phyloP scores from a whole-genome alignment of 345 rosid genomes.

The Acer saccharum region DNA sequence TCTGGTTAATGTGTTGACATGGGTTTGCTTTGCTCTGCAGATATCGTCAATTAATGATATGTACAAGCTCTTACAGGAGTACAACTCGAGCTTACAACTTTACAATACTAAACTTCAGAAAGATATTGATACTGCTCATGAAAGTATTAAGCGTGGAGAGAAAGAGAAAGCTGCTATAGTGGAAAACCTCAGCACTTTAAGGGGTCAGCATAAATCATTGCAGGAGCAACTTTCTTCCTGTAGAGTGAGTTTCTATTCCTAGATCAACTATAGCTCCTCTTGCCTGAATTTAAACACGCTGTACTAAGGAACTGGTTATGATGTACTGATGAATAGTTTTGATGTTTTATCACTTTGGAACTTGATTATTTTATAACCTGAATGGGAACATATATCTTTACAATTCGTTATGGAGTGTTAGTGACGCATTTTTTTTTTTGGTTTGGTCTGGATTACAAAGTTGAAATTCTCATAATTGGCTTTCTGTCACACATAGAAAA shows the following conservation, averaged over 20 bases:
- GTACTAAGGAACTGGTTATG: no score
- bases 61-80: constrained; percentile 95
- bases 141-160: constrained; percentile 75
- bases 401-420: background rate
- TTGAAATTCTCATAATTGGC: background rate
- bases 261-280: background rate
- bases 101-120: constrained; percentile 92
- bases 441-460: background rate
- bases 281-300: no score
- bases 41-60: constrained; percentile 87
- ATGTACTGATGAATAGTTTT: no score
- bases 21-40: constrained; percentile 43
- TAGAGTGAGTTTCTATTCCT: constrained; percentile 54
- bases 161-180: constrained; percentile 78
- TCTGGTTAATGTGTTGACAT: background rate
- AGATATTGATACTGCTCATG: constrained; percentile 86
- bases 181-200: constrained; percentile 70
- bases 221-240: constrained; percentile 74
- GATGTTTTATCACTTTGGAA: no score
- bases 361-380: no score
- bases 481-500: background rate
- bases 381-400: background rate
- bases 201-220: constrained; percentile 74
- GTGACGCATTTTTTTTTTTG: background rate
- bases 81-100: constrained; percentile 90